phyloP scores from a whole-genome alignment of 2,329 filamentous ascomycete genomes.

The Parastagonospora nodorum region DNA sequence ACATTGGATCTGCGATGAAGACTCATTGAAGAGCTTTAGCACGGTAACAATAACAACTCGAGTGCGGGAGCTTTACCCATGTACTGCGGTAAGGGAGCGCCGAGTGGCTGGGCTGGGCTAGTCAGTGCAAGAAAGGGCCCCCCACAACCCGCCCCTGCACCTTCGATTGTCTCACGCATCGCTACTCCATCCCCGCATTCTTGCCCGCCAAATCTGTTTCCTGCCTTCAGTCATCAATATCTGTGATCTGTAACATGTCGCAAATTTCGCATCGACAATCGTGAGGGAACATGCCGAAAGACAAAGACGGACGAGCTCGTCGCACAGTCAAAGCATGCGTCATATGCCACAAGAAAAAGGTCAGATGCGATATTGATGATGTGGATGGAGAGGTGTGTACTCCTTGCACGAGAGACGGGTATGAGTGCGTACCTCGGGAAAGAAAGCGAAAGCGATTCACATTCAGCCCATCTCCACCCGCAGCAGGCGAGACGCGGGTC shows the following conservation, averaged over 20 bases:
- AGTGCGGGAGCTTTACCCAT: too few relatives aligned
- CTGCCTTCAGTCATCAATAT: background rate
- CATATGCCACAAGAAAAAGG: conserved; percentile 52
- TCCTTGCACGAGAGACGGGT: conserved; percentile 42
- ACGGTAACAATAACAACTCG: too few relatives aligned
- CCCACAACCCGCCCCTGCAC: background rate
- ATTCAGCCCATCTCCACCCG: conserved; percentile 36
- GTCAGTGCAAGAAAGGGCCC: background rate
- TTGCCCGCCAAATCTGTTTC: background rate
- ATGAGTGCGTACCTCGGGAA: conserved; percentile 39
- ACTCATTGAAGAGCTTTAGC: too few relatives aligned
- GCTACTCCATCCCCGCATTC: background rate
- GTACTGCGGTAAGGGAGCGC: background rate
- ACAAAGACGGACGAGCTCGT: conserved; percentile 25
- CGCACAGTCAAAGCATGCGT: conserved; percentile 46
- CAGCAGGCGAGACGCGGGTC: conserved; percentile 9
- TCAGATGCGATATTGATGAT: conserved; percentile 35
- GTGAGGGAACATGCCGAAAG: conserved; percentile 12
- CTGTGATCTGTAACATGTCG: background rate
- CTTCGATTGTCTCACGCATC: background rate
- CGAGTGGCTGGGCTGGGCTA: background rate
- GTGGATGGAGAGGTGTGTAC: conserved; percentile 45
- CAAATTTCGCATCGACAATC: background rate
- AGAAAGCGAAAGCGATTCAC: conserved; percentile 41
- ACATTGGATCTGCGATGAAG: too few relatives aligned